These are phyloP conservation scores for Sideroxylon spinosum DNA, from an alignment of 179 eudicot genomes.

Conservation along the genomic window DNA sequence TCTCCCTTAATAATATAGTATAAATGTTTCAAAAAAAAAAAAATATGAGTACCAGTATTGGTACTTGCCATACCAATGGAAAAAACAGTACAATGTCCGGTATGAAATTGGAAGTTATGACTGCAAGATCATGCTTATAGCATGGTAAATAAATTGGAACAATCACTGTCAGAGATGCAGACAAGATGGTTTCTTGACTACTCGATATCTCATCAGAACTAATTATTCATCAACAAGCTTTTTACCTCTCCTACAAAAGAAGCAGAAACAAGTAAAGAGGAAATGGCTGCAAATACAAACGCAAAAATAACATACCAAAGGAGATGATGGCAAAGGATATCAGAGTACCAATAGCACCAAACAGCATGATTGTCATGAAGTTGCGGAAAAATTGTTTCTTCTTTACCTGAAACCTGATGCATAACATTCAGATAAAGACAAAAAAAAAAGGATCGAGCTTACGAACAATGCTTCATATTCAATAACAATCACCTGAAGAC, in stretches of 20 bases:
- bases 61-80: too few species aligned
- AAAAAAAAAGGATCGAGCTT: background rate
- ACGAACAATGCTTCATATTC: background rate
- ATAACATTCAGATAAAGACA: background rate
- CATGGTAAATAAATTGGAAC: background rate
- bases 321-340: slow-evolving; percentile 84
- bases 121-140: background rate
- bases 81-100: too few species aligned
- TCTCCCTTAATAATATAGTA: too few species aligned
- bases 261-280: background rate
- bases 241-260: background rate
- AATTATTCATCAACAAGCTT: background rate
- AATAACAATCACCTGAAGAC: background rate
- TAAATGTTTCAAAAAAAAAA: too few species aligned
- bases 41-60: too few species aligned
- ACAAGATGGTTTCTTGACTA: background rate
- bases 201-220: background rate
- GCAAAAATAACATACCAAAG: slow-evolving; percentile 57
- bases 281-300: slow-evolving; percentile 1
- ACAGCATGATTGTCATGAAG: slow-evolving; percentile 79
- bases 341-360: slow-evolving; percentile 90
- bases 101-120: too few species aligned
- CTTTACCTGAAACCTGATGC: slow-evolving; percentile 90
- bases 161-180: background rate
- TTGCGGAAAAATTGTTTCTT: slow-evolving; percentile 96